phyloP scores from a whole-genome alignment of 225 moss, liverwort and hornwort genomes.

The Physcomitrellopsis africana region DNA sequence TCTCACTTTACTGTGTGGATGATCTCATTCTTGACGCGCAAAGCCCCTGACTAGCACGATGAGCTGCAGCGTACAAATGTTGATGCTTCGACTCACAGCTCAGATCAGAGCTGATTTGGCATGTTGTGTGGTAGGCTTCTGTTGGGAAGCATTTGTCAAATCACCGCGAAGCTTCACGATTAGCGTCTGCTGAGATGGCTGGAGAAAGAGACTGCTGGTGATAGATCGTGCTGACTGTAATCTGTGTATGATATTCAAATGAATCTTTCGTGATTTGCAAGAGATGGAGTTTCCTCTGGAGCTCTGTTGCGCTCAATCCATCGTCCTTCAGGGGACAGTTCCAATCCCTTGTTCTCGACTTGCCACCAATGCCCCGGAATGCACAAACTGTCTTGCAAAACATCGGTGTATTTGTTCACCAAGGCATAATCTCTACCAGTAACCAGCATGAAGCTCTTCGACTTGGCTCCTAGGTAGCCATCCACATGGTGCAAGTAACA shows the following conservation, averaged over 20 bases:
- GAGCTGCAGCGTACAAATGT: too few species aligned
- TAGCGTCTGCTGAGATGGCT: too few species aligned
- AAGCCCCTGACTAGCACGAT: too few species aligned
- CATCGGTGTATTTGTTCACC: conserved; percentile 46
- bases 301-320: conserved; percentile 41
- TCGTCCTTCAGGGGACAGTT: conserved; percentile 24
- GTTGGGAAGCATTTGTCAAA: too few species aligned
- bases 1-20: too few species aligned
- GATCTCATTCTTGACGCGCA: too few species aligned
- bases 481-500: conserved; percentile 57
- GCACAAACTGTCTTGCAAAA: conserved; percentile 38
- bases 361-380: conserved; percentile 54
- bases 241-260: not conserved
- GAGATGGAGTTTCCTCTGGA: conserved; percentile 31
- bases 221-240: too few species aligned
- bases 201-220: too few species aligned
- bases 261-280: conserved; percentile 37
- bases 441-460: conserved; percentile 41
- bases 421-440: conserved; percentile 45
- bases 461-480: conserved; percentile 40
- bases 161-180: too few species aligned
- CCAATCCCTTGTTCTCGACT: conserved; percentile 47
- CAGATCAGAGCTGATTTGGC: too few species aligned
- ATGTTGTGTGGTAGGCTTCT: too few species aligned
- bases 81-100: too few species aligned